Evolutionary conservation across 2,329 filamentous ascomycete species (phyloP), one percentile per base, ranked within the genome.

Genomic region (Cercospora sp.): DNA sequence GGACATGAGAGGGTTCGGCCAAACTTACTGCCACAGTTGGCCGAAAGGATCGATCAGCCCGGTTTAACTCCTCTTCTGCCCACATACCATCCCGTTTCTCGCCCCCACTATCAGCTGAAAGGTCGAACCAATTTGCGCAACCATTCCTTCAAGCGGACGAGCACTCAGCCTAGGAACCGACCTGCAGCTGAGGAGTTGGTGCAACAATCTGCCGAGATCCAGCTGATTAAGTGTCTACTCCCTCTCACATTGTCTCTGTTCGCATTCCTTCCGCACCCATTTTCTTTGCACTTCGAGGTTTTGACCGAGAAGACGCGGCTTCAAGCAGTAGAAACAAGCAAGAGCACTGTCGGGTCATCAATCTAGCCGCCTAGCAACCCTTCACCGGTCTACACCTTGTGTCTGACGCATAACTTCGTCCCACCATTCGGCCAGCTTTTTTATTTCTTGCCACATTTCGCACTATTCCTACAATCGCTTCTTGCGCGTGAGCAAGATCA

Each of bases 301-400:
- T 24, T 12, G 4, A 12, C 45, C 45, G 45, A 51, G 21, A 21
- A 51, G 5, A 24, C 8, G 4, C 45, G 45, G 4, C 1, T 13
- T 24, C 7, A 12, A 12, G 12, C 28, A 53, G 61, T 21, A 59
- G 66, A 58, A 30, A 60, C 24, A 30, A 51, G 40, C 32, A 51
- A 26, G n/a, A 18, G 18, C 45, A 51, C 45, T 13, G 6, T 63
- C 59, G 57, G 59, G 57, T 51, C 45, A 12, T 60, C 59, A 61
- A 49, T 21, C 45, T 49, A 55, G 37, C 57, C 61, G n/a, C 65
- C 51, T 61, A 18, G 26, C 43, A 12, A 28, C 66, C 43, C 45
- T 61, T 69, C 63, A 69, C 67, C 63, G 67, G 67, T 63, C 53
- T 66, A 45, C 12, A 49, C 45, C 40, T 62, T 21, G 51, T 32